These are phyloP conservation scores for Phanerochaete sordida DNA, from an alignment of 768 basidiomycete species.

Conservation along the genomic window DNA sequence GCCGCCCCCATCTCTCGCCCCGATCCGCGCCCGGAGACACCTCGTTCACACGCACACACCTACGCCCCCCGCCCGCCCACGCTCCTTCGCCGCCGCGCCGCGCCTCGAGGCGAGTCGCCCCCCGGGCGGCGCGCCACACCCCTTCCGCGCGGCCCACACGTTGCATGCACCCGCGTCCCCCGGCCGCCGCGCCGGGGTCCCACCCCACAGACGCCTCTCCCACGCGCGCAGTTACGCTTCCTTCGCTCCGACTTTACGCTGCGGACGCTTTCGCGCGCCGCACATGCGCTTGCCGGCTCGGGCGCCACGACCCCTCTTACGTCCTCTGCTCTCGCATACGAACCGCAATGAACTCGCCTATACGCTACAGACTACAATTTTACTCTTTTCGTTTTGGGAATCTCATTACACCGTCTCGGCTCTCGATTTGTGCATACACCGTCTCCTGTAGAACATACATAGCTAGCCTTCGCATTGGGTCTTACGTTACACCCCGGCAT, in stretches of 20 bases:
- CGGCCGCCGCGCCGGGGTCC: not conserved
- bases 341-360: not conserved
- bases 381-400: not conserved
- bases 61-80: too few relatives aligned
- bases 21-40: too few relatives aligned
- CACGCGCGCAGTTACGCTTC: too few relatives aligned
- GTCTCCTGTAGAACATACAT: not conserved
- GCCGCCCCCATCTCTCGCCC: too few relatives aligned
- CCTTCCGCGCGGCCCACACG: slow-evolving; percentile 1
- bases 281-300: not conserved
- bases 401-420: not conserved
- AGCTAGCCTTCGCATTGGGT: not conserved
- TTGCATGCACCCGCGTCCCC: not conserved
- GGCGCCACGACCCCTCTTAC: not conserved
- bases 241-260: too few relatives aligned
- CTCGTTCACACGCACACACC: too few relatives aligned
- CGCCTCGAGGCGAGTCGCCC: not conserved
- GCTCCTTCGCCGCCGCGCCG: not conserved
- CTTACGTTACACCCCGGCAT: not conserved
- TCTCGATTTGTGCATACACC: not conserved
- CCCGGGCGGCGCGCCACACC: not conserved
- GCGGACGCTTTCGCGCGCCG: too few relatives aligned
- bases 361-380: not conserved
- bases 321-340: not conserved
- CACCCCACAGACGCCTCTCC: too few relatives aligned